Percentiles rank a stretch among this genome's conserved stretches.
Conservation (phyloP, 177 flowering plant genomes). For the Telopea speciosissima region DNA sequence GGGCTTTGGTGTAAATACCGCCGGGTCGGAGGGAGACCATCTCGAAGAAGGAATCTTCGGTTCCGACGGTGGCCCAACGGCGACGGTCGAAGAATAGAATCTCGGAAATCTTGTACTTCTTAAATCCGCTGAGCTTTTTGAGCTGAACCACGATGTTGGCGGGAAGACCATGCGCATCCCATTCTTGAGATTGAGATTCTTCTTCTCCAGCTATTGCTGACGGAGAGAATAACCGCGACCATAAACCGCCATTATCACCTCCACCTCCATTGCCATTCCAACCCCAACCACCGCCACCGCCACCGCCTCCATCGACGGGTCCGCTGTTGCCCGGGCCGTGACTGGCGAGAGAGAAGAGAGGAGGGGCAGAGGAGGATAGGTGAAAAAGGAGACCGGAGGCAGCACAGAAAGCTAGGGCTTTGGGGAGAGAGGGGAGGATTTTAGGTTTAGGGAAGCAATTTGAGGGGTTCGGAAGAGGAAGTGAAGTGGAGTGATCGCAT, state of each 20-base stretch:
- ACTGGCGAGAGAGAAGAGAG: slow-evolving; percentile 6
- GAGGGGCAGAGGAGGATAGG: slow-evolving; percentile 20
- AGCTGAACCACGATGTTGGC: slow-evolving; percentile 71
- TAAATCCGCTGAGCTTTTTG: slow-evolving; percentile 71
- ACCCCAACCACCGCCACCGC: slow-evolving; percentile 30
- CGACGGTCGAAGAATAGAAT: slow-evolving; percentile 61
- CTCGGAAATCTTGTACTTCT: slow-evolving; percentile 79
- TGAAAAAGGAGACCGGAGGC: slow-evolving; percentile 27
- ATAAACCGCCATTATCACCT: slow-evolving; percentile 30
- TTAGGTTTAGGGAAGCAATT: slow-evolving; percentile 19
- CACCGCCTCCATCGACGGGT: not conserved
- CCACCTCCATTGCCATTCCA: slow-evolving; percentile 32
- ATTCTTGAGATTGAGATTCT: slow-evolving; percentile 33
- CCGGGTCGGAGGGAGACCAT: slow-evolving; percentile 86
- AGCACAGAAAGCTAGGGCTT: slow-evolving; percentile 32
- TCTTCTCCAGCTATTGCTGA: slow-evolving; percentile 60
- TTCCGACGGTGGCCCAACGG: slow-evolving; percentile 32
- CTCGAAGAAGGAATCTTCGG: slow-evolving; percentile 90
- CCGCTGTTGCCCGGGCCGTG: not conserved
- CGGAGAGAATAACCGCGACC: slow-evolving; percentile 39
- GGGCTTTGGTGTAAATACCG: slow-evolving; percentile 78
- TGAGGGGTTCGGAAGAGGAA: slow-evolving; percentile 2
- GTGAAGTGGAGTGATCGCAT: slow-evolving; percentile 15
- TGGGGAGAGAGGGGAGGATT: slow-evolving; percentile 16
- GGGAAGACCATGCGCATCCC: slow-evolving; percentile 89